Percentiles rank a stretch among this genome's conserved stretches.
Evolutionary conservation across 2,329 filamentous ascomycete species (phyloP).

Genomic region (Zasmidium cellare): DNA sequence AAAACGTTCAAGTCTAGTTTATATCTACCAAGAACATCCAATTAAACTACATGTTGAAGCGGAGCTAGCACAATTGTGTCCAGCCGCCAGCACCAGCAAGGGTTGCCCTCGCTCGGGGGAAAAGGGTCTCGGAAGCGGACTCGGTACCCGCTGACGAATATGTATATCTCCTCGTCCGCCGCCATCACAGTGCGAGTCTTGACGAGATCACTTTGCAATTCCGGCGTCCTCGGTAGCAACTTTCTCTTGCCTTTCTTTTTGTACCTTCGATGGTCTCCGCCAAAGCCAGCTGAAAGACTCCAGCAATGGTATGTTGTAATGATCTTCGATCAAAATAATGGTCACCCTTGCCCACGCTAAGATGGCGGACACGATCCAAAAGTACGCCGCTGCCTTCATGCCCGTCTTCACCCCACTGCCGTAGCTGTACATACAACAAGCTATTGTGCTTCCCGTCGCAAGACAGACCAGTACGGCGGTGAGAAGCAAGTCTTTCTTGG

Average conservation of each 20-base stretch:
- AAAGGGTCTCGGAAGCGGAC: no score
- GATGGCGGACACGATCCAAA: neutral
- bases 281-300: neutral
- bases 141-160: no score
- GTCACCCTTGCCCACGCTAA: neutral
- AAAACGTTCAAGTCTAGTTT: no score
- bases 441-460: neutral
- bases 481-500: neutral
- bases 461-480: neutral
- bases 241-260: neutral
- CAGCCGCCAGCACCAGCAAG: no score
- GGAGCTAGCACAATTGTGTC: no score
- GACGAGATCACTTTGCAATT: no score
- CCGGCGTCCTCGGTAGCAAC: no score
- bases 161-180: no score
- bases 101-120: no score
- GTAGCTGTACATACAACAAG: neutral
- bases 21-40: no score
- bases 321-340: neutral
- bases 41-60: no score
- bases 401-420: neutral
- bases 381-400: neutral
- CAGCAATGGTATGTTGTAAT: neutral
- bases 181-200: no score
- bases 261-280: neutral